These are phyloP conservation scores for Lachnellula willkommii DNA, from an alignment of 2,329 filamentous ascomycete genomes.

Conservation along the genomic window DNA sequence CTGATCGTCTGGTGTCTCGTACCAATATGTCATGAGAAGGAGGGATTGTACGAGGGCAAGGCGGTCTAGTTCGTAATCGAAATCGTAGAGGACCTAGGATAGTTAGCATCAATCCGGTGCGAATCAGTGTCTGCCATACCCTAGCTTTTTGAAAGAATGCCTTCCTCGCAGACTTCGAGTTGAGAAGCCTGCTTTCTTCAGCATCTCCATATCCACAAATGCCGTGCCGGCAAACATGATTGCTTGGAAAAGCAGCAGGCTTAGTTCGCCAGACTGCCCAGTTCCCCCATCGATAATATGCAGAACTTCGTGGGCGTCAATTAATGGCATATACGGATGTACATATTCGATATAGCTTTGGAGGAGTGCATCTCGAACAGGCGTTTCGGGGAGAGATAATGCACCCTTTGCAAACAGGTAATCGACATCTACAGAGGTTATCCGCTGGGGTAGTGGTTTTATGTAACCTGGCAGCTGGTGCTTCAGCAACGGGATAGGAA, in stretches of 20 bases:
- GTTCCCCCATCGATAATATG: slow-evolving; percentile 59
- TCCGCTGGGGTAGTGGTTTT: slow-evolving; percentile 69
- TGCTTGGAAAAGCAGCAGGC: slow-evolving; percentile 84
- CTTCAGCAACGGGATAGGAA: slow-evolving; percentile 16
- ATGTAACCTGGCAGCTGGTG: slow-evolving; percentile 59
- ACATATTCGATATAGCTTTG: slow-evolving; percentile 83
- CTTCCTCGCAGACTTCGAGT: slow-evolving; percentile 74
- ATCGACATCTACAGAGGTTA: slow-evolving; percentile 74
- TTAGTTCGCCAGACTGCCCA: slow-evolving; percentile 66
- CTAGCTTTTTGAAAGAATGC: slow-evolving; percentile 85
- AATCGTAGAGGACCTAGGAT: slow-evolving; percentile 75
- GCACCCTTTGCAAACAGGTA: slow-evolving; percentile 84
- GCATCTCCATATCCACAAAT: slow-evolving; percentile 74
- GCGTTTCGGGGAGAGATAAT: slow-evolving; percentile 64
- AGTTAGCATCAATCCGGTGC: slow-evolving; percentile 9
- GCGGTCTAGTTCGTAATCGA: slow-evolving; percentile 89
- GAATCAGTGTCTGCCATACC: slow-evolving; percentile 44
- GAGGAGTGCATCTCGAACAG: slow-evolving; percentile 74
- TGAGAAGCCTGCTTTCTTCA: slow-evolving; percentile 71
- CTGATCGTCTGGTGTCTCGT: slow-evolving; percentile 92
- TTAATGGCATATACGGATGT: slow-evolving; percentile 86
- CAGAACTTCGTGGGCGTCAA: slow-evolving; percentile 62
- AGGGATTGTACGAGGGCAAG: slow-evolving; percentile 84
- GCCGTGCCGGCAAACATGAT: slow-evolving; percentile 92
- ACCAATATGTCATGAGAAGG: slow-evolving; percentile 94